Evolutionary conservation across 352 stramenopile genomes (phyloP), one percentile per base, ranked within the genome.

Genomic region (Peronospora destructor): DNA sequence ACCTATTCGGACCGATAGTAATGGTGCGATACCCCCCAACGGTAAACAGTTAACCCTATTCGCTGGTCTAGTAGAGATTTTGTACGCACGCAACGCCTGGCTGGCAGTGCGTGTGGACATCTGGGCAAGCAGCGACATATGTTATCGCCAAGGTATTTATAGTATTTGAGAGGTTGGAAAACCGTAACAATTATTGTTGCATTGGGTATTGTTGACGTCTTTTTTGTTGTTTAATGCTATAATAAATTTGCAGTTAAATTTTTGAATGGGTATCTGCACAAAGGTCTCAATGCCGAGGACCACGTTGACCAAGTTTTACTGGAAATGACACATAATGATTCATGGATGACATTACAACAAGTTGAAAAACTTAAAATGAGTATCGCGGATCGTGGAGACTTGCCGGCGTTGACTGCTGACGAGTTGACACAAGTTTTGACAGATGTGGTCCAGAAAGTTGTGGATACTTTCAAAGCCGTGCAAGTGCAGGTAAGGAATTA

Each of bases 401-500:
- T 23, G 11, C 45, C 39, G 11, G 36, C 38, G n/a, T 44, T 70
- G 34, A 62, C 30, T 45, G 32, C 41, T 1, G 25, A 65, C 14
- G 60, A 65, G 39, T 53, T 68, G 35, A 54, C 48, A 30, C 11
- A 38, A 17, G 32, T 49, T 6, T 28, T 64, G 25, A 34, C 57
- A 43, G 45, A 66, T 11, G 37, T 64, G 25, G 55, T 50, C 14
- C 33, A 53, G 21, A 34, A 59, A 32, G 8, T 65, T 7, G 29
- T 68, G 1, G 37, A 45, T 4, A 26, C 13, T 9, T 68, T 74
- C 42, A 46, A 38, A 38, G 38, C 40, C 7, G 28, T 59, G 10
- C 62, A 73, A 58, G 43, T 68, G 19, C 42, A 68, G 41, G 65
- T 74, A 43, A 28, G 58, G 32, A 45, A n/a, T 17, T 21, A 19